Conservation (phyloP, 805 yeast species). For the Lipomyces yamanashiensis region DNA sequence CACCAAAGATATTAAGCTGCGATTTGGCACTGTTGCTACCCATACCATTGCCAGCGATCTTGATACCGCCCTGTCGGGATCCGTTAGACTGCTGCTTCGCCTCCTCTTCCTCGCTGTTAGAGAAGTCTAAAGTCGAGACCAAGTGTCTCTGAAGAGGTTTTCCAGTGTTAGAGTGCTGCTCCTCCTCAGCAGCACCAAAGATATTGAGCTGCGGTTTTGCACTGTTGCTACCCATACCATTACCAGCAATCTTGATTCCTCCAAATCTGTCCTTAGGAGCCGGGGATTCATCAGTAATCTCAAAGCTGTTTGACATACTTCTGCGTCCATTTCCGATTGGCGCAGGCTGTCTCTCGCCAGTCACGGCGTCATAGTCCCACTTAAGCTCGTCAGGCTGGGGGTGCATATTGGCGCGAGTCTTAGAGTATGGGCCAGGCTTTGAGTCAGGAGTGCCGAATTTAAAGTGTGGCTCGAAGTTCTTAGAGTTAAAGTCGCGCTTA, state of each 20-base stretch:
- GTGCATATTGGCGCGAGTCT: slow-evolving; percentile 35
- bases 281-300: slow-evolving; percentile 21
- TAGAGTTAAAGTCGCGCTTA: slow-evolving; percentile 18
- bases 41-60: slow-evolving; percentile 31
- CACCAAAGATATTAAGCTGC: slow-evolving; percentile 1
- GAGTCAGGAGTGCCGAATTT: slow-evolving; percentile 34
- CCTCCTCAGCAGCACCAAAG: slow-evolving; percentile 14
- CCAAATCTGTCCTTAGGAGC: slow-evolving; percentile 17
- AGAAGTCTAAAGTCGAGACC: background rate
- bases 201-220: slow-evolving; percentile 21
- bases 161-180: slow-evolving; percentile 5
- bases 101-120: background rate
- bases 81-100: background rate
- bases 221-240: slow-evolving; percentile 32
- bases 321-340: slow-evolving; percentile 21
- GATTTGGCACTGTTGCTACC: slow-evolving; percentile 19
- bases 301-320: slow-evolving; percentile 19
- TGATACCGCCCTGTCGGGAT: slow-evolving; percentile 14
- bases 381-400: slow-evolving; percentile 34
- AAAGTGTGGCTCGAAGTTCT: slow-evolving; percentile 30
- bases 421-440: slow-evolving; percentile 21
- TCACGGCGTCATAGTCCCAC: slow-evolving; percentile 26
- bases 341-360: slow-evolving; percentile 7
- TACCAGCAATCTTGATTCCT: slow-evolving; percentile 30
- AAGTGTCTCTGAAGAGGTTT: background rate